These are phyloP conservation scores for Starmerella asiatica DNA, from an alignment of 805 yeast genomes.

Conservation along the genomic window DNA sequence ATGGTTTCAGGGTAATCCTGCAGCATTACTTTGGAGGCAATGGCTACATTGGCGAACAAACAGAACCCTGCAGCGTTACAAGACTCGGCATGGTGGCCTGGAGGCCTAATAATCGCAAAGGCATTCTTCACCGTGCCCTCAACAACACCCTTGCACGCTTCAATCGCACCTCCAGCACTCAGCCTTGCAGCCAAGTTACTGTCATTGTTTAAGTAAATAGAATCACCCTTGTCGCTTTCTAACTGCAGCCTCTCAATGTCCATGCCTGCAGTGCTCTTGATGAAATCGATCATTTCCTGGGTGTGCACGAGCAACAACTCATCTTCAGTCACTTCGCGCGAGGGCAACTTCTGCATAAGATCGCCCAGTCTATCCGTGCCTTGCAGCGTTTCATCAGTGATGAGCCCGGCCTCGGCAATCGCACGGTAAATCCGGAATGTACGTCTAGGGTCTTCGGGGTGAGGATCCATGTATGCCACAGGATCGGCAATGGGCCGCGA, in stretches of 20 bases:
- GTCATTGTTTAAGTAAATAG: slow-evolving; percentile 89
- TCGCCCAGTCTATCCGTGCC: slow-evolving; percentile 70
- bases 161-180: slow-evolving; percentile 94
- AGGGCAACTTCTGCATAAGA: slow-evolving; percentile 76
- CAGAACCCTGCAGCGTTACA: slow-evolving; percentile 96
- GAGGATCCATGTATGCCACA: slow-evolving; percentile 92
- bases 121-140: slow-evolving; percentile 87
- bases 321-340: slow-evolving; percentile 73
- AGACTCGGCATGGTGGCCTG: slow-evolving; percentile 99
- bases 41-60: slow-evolving; percentile 89
- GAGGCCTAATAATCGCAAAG: slow-evolving; percentile 91
- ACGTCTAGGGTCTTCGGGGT: slow-evolving; percentile 96
- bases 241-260: slow-evolving; percentile 58
- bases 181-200: slow-evolving; percentile 74
- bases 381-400: slow-evolving; percentile 61
- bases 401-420: slow-evolving; percentile 84
- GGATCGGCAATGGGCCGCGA: slow-evolving; percentile 87
- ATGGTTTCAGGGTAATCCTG: slow-evolving; percentile 79
- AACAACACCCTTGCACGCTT: slow-evolving; percentile 88
- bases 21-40: slow-evolving; percentile 78
- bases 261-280: slow-evolving; percentile 67
- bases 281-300: slow-evolving; percentile 58
- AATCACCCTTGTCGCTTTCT: slow-evolving; percentile 84
- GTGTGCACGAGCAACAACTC: slow-evolving; percentile 83
- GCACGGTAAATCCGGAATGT: slow-evolving; percentile 87